Conservation (phyloP, 257 asterid genomes). For the Pogostemon cablin region DNA sequence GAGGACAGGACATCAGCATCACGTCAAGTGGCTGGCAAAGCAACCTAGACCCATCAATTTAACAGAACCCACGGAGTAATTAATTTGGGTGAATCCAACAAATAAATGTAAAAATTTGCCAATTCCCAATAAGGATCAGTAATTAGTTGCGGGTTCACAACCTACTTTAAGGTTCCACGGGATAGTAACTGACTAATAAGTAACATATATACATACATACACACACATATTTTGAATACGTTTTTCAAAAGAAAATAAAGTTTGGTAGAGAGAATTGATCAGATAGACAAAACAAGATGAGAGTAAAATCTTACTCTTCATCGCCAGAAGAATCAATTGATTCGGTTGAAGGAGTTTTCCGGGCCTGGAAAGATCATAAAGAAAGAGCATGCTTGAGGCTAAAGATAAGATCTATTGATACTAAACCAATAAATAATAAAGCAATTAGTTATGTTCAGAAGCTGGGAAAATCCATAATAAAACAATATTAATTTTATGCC, state of each 20-base stretch:
- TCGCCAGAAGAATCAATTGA: slow-evolving; percentile 92
- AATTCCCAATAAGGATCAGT: no score
- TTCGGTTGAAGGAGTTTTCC: slow-evolving; percentile 69
- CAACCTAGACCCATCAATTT: slow-evolving; percentile 27
- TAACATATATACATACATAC: background rate
- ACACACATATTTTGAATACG: no score
- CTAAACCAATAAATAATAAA: slow-evolving; percentile 6
- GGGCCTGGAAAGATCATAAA: slow-evolving; percentile 54
- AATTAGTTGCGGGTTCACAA: background rate
- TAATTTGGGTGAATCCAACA: slow-evolving; percentile 10
- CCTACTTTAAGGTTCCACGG: background rate
- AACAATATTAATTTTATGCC: slow-evolving; percentile 6
- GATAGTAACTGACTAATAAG: background rate
- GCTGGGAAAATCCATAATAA: slow-evolving; percentile 1
- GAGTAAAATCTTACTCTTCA: slow-evolving; percentile 80
- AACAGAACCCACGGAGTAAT: slow-evolving; percentile 10
- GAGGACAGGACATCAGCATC: background rate
- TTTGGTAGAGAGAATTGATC: slow-evolving; percentile 14
- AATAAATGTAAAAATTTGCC: slow-evolving; percentile 10
- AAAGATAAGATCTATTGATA: slow-evolving; percentile 15
- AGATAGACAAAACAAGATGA: slow-evolving; percentile 24
- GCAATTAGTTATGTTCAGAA: background rate
- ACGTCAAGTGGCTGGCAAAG: slow-evolving; percentile 1
- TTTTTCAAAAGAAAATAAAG: background rate
- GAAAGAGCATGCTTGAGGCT: slow-evolving; percentile 25